Conservation (phyloP, 208 protist genomes). For the Leishmania major region DNA sequence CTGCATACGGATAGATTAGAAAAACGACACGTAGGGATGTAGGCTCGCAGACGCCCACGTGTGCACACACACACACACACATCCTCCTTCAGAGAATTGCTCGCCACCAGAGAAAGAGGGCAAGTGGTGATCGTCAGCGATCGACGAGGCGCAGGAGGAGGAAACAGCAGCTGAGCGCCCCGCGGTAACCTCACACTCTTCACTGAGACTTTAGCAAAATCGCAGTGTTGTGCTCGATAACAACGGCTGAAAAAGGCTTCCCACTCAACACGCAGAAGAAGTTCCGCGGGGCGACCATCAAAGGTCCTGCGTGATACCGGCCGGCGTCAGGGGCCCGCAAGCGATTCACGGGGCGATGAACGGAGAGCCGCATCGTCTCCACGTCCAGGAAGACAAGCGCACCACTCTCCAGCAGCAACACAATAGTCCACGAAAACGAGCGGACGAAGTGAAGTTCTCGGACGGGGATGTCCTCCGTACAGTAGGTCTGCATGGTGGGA, state of each 20-base stretch:
- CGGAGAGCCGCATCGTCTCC: constrained; percentile 55
- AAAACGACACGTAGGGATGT: too few relatives aligned
- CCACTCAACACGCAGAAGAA: constrained; percentile 32
- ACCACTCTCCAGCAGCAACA: constrained; percentile 69
- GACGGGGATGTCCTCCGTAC: constrained; percentile 62
- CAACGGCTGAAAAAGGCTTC: constrained; percentile 32
- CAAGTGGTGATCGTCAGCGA: neutral
- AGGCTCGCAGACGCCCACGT: neutral
- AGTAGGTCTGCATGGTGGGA: constrained; percentile 35
- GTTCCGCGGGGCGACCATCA: constrained; percentile 14
- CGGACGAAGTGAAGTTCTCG: constrained; percentile 51
- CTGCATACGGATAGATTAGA: too few relatives aligned
- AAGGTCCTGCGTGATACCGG: constrained; percentile 13
- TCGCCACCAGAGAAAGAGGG: neutral
- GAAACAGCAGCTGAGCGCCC: neutral
- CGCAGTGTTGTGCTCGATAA: constrained; percentile 66
- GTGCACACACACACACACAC: neutral
- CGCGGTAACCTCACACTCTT: neutral
- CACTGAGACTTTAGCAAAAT: constrained; percentile 44
- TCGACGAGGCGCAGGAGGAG: neutral
- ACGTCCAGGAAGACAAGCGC: constrained; percentile 71
- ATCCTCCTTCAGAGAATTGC: neutral
- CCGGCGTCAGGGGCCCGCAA: constrained; percentile 28
- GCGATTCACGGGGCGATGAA: constrained; percentile 36
- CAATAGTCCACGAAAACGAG: constrained; percentile 52